A percentile compares a stretch with the other conserved stretches of the same genome.
Evolutionary conservation across 1,139 yeast genomes (phyloP).

Genomic region (Suhomyces taliae): DNA sequence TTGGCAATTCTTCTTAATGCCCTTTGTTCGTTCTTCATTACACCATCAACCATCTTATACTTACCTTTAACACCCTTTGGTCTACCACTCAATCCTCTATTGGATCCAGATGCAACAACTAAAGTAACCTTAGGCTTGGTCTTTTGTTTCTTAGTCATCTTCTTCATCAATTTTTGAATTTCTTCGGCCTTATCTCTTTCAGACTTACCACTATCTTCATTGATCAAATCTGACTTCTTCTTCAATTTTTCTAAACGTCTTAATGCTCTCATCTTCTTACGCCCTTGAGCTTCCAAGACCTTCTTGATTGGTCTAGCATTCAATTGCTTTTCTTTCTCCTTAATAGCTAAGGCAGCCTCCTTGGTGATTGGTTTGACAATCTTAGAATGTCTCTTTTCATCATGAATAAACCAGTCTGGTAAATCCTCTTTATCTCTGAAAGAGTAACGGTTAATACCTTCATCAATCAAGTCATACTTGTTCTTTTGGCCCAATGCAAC

Average conservation of each 20-base stretch:
- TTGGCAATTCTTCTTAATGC: constrained; percentile 89
- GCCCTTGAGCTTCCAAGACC: constrained; percentile 94
- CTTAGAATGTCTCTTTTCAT: constrained; percentile 83
- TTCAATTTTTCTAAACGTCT: constrained; percentile 85
- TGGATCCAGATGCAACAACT: constrained; percentile 86
- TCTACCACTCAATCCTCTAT: constrained; percentile 87
- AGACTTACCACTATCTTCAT: constrained; percentile 82
- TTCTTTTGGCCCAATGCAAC: constrained; percentile 85
- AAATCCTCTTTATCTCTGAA: constrained; percentile 88
- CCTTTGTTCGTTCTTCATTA: constrained; percentile 93
- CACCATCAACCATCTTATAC: constrained; percentile 99
- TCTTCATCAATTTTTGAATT: constrained; percentile 81
- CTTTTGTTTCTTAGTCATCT: constrained; percentile 73
- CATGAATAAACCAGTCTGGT: constrained; percentile 96
- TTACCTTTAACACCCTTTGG: constrained; percentile 97
- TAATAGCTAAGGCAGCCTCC: constrained; percentile 91
- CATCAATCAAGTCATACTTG: constrained; percentile 81
- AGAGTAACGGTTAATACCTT: constrained; percentile 88
- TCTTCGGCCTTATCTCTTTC: constrained; percentile 95
- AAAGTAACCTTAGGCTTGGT: constrained; percentile 80
- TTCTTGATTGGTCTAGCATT: constrained; percentile 98
- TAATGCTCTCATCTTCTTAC: constrained; percentile 93
- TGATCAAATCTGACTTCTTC: constrained; percentile 90
- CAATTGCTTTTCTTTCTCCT: constrained; percentile 83
- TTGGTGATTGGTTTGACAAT: constrained; percentile 89